Evolutionary conservation across 495 filamentous ascomycete species (phyloP), one percentile per base, ranked within the genome.

Genomic region (Amniculicola lignicola): DNA sequence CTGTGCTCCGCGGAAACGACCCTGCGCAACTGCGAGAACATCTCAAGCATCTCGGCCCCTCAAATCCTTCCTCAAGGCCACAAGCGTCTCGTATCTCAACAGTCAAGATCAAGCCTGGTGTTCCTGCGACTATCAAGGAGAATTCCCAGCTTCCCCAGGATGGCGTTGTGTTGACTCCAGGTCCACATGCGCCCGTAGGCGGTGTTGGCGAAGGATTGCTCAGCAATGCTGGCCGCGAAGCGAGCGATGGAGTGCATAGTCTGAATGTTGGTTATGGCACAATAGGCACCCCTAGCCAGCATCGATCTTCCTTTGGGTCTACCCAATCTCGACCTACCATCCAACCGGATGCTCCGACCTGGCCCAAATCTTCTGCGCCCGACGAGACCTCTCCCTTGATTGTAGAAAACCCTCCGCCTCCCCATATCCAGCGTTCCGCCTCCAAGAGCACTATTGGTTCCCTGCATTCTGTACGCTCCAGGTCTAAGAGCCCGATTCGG

Each of bases 31-130:
- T 95, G 51, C 79, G 79, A 41, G 82, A 90, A 59, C 91, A 96
- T 56, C 75, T 96, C 10, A 93, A 88, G 63, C 87, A 93, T 62
- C 82, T 98, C 1, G 93, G 94, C 0, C 93, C 93, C 0, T 94
- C 89, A 1, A 98, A 98, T 63, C 79, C 87, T 14, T 94, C 93
- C 2, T 88, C 82, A 46, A 82, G 87, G 29, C 93, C 93, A 2
- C 84, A 86, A 57, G 75, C 80, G 48, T 96, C 93, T 1, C 84
- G 85, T n/a, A 92, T 89, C 54, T 85, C 84, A 27, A 84, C 82
- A 11, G 90, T 98, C 44, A 96, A 96, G 70, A 92, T 95, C 70
- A 96, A 96, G 70, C 82, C 82, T 5, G 82, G 80, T 28, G 47
- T 68, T 50, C 27, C 44, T 39, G 24, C 42, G 33, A 53, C 60